Base-by-base conservation (phyloP, 1,284 basidiomycete species). In the Malassezia cuniculi region DNA sequence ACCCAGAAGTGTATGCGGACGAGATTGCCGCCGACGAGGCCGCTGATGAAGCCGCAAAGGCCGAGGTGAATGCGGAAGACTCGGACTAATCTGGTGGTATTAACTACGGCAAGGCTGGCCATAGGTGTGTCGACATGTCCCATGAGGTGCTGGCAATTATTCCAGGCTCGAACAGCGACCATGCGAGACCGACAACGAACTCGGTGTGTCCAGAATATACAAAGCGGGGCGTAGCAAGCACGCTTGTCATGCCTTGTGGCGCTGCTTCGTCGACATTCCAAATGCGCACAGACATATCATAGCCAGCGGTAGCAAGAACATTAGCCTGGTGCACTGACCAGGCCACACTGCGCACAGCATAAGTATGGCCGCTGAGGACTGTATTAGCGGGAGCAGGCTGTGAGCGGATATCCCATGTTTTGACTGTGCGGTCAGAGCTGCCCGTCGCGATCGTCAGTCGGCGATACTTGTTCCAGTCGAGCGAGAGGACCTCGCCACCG, bases 231-330 rank as follows among this genome's bases (percentile, higher is more conserved):
- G 25, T 12, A 15, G 17, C 31, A 12, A 36, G 36, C 27, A 39
- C 31, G 18, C 27, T 27, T 18, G 31, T 19, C 21, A 34, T 36
- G 11, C 33, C 50, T 14, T 37, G 35, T 24, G 35, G 29, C 14
- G 39, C 47, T 5, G 49, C 48, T 4, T 50, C 54, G 34, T 59
- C 57, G 6, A 50, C 39, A 31, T 63, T 58, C 69, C 73, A 94
- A 77, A 89, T 73, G 68, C 85, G 73, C 66, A 82, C 86, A 2
- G 85, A 85, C 90, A 95, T 97, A 66, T 97, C 90, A 69, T 95
- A 97, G 50, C 82, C 81, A 15, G 81, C 82, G 36, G 77, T 82
- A 0, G 83, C 82, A 17, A 95, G 69, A 7, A 87, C 58, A 54
- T 85, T 79, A 2, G 80, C 70, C n/a, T 75, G 70, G 65, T 80